phyloP scores from a whole-genome alignment of 164 flowering plant genomes.

The Stephania yunnanensis region DNA sequence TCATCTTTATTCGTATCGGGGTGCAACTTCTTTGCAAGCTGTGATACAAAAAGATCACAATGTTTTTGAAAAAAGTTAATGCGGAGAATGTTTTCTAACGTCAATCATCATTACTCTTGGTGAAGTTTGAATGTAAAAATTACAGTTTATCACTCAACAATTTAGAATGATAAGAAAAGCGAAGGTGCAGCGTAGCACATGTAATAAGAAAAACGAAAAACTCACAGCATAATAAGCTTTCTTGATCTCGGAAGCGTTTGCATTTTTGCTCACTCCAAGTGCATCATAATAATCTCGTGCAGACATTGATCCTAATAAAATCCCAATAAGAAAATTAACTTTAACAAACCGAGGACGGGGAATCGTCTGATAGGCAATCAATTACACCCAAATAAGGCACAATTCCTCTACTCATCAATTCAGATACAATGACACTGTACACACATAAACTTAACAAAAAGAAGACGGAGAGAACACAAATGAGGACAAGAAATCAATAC shows the following conservation, averaged over 20 bases:
- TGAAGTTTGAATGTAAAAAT: not conserved
- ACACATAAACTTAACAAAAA: not conserved
- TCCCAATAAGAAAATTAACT: not conserved
- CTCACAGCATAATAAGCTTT: conserved; percentile 91
- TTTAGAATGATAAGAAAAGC: not conserved
- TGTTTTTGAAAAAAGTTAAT: not conserved
- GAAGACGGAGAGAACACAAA: not conserved
- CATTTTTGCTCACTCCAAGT: conserved; percentile 83
- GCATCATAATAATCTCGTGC: conserved; percentile 63
- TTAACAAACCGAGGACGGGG: not conserved
- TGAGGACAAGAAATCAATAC: conserved; percentile 22
- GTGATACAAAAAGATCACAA: conserved; percentile 4
- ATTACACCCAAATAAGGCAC: not conserved
- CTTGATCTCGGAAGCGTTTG: conserved; percentile 80
- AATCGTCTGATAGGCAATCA: not conserved
- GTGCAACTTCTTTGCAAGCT: conserved; percentile 95
- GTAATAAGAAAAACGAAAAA: conserved; percentile 2
- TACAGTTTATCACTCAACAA: not conserved
- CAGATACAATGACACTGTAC: not conserved
- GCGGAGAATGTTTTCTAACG: not conserved
- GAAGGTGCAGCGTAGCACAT: not conserved
- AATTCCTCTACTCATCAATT: not conserved
- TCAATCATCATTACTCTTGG: not conserved
- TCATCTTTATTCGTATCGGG: conserved; percentile 93
- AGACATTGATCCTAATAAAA: conserved; percentile 26